Evolutionary conservation across 148 eudicot species (phyloP).

Genomic region (Selenicereus undatus): DNA sequence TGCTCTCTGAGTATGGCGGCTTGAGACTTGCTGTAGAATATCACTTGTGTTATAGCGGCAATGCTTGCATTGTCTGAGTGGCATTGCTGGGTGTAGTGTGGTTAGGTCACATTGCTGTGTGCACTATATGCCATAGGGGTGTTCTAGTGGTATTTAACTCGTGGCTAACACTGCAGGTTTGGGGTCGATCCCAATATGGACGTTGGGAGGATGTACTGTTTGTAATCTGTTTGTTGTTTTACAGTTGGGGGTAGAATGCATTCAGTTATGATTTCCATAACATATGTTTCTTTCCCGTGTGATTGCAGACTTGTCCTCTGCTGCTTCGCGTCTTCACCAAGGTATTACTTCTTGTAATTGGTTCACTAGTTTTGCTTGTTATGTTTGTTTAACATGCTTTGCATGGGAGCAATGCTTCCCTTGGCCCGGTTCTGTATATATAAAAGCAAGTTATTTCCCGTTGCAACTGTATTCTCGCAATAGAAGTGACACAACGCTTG

Average conservation of each 20-base stretch:
- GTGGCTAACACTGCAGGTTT: neutral
- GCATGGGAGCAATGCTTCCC: neutral
- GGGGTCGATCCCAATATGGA: neutral
- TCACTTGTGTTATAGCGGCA: too few relatives aligned
- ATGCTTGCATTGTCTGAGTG: neutral
- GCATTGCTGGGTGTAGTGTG: neutral
- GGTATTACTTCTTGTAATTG: conserved; percentile 21
- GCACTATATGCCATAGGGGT: neutral
- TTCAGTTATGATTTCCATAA: neutral
- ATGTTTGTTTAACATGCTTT: neutral
- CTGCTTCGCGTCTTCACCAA: conserved; percentile 38
- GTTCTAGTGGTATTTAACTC: neutral
- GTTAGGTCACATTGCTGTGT: neutral
- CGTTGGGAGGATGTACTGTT: too few relatives aligned
- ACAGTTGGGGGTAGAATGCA: neutral
- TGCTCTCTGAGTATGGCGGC: neutral
- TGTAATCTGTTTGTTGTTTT: neutral
- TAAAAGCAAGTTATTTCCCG: neutral
- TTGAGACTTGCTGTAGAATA: too few relatives aligned
- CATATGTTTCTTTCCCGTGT: neutral
- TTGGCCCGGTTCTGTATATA: neutral
- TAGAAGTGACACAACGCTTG: neutral
- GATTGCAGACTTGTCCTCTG: conserved; percentile 39
- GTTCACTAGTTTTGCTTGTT: neutral
- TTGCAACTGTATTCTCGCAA: neutral